Conservation (phyloP, 371 early-diverging fungal genomes). For the Chytridiales sp. region DNA sequence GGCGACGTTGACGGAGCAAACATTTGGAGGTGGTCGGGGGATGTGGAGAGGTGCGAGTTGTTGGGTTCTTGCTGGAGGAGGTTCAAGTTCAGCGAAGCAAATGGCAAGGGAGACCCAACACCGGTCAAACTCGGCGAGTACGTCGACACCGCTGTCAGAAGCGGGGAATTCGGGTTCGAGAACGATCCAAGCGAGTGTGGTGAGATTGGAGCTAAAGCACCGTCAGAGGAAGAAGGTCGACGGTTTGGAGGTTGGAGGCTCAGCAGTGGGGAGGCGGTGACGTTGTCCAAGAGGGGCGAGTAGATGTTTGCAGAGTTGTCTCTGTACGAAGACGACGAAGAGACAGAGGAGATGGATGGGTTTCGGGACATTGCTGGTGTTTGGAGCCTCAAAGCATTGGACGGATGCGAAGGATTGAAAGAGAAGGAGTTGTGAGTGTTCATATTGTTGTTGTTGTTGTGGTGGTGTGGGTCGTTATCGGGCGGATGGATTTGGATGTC, state of each 20-base stretch:
- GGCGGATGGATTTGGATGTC: no score
- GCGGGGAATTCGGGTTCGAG: slow-evolving; percentile 6
- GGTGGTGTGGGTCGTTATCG: no score
- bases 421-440: neutral
- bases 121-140: neutral
- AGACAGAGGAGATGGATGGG: no score
- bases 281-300: neutral
- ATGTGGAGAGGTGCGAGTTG: no score
- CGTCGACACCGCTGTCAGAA: slow-evolving; percentile 8
- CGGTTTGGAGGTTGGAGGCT: neutral
- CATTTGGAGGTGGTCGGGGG: no score
- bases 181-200: slow-evolving; percentile 6
- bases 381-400: neutral
- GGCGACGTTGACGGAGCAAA: no score
- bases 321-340: neutral
- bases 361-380: no score
- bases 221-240: neutral
- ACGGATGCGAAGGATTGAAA: neutral
- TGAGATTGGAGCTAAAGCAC: slow-evolving; percentile 7
- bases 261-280: slow-evolving; percentile 1
- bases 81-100: neutral
- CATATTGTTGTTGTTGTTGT: neutral
- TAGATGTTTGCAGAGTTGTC: neutral
- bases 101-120: neutral
- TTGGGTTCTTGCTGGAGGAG: neutral